Evolutionary conservation across 805 yeast species (phyloP).

Genomic region (baker's yeast (Saccharomyces cerevisiae)): DNA sequence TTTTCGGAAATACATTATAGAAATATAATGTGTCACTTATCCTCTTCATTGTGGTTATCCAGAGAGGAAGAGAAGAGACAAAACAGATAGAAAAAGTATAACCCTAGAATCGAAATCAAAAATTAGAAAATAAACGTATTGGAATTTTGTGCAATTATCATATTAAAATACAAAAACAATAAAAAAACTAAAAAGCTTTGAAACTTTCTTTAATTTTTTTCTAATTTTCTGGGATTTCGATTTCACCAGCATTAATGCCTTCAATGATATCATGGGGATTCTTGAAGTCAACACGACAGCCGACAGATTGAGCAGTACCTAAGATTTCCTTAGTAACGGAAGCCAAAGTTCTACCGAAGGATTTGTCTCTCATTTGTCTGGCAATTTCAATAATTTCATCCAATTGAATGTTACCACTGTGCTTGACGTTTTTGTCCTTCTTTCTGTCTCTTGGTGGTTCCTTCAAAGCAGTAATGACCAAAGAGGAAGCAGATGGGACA

Average conservation of each 20-base stretch:
- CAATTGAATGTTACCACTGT: constrained; percentile 96
- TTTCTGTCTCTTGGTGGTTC: constrained; percentile 99
- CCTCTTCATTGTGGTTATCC: background rate
- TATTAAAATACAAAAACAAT: constrained; percentile 3
- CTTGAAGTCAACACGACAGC: constrained; percentile 98
- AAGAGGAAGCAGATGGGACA: constrained; percentile 98
- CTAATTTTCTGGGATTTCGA: constrained; percentile 49
- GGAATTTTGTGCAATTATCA: constrained; percentile 2
- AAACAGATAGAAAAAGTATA: constrained; percentile 13
- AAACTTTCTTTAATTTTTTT: constrained; percentile 16
- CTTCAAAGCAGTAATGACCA: constrained; percentile 97
- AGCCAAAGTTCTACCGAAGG: constrained; percentile 94
- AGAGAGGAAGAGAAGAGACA: constrained; percentile 1
- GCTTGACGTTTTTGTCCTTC: constrained; percentile 99
- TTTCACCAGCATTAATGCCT: constrained; percentile 96
- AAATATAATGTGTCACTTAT: background rate
- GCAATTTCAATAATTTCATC: constrained; percentile 96
- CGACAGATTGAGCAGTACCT: constrained; percentile 99
- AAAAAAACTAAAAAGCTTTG: constrained; percentile 3
- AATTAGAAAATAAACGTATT: constrained; percentile 3
- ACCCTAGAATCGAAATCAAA: background rate
- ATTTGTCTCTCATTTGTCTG: constrained; percentile 94
- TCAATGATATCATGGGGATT: constrained; percentile 99
- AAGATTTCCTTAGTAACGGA: constrained; percentile 97
- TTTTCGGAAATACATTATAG: constrained; percentile 6